A percentile compares a stretch with the other conserved stretches of the same genome.
These are phyloP conservation scores for Rossbeevera mucosa DNA, from an alignment of 768 basidiomycete species.

Conservation along the genomic window DNA sequence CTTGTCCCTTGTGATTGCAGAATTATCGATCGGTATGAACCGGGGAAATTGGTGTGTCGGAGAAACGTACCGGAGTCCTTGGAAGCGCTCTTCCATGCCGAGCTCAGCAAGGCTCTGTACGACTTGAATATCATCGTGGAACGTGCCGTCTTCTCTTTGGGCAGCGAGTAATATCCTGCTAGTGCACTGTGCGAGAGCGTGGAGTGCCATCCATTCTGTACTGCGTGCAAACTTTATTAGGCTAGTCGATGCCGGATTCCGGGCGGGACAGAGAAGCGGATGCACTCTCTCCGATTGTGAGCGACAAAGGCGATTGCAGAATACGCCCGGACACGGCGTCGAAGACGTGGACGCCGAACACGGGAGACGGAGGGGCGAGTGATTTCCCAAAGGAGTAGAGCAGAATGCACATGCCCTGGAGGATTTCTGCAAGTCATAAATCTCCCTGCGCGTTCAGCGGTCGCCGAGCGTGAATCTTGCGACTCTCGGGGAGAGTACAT, in stretches of 20 bases:
- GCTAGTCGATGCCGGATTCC: slow-evolving; percentile 64
- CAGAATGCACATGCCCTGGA: slow-evolving; percentile 70
- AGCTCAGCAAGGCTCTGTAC: slow-evolving; percentile 64
- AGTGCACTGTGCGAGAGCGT: slow-evolving; percentile 66
- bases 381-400: slow-evolving; percentile 53
- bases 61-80: slow-evolving; percentile 21
- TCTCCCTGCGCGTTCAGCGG: slow-evolving; percentile 49
- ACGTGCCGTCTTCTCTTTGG: slow-evolving; percentile 38
- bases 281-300: slow-evolving; percentile 60
- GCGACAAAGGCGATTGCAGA: slow-evolving; percentile 79
- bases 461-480: not conserved
- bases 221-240: slow-evolving; percentile 58
- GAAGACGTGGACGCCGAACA: slow-evolving; percentile 47
- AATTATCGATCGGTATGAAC: not conserved
- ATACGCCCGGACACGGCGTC: slow-evolving; percentile 54
- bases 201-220: slow-evolving; percentile 64
- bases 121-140: slow-evolving; percentile 47
- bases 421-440: slow-evolving; percentile 61
- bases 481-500: not conserved
- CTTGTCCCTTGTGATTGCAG: slow-evolving; percentile 24
- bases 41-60: not conserved
- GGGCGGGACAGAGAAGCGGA: slow-evolving; percentile 66
- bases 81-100: slow-evolving; percentile 67
- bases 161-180: slow-evolving; percentile 56
- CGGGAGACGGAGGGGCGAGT: slow-evolving; percentile 43